Evolutionary conservation across 345 rosid species (phyloP), one percentile per base, ranked within the genome.

Genomic region (Limnanthes douglasii): DNA sequence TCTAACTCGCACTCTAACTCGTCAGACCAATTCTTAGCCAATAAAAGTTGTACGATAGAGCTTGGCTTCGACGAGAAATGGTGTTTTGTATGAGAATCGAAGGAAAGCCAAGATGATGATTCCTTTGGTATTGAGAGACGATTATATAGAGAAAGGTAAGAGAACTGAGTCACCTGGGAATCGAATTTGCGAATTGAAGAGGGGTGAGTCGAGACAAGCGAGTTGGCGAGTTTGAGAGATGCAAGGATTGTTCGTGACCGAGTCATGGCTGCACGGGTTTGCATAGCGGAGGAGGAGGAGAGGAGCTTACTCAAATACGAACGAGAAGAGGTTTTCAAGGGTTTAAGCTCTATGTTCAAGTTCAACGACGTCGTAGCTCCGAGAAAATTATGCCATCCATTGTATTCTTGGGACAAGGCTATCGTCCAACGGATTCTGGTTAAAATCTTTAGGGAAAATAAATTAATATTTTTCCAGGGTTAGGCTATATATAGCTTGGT

Each of bases 1-100:
- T 50, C 60, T 36, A 78, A 63, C 45, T 54, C 59, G 51, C 48
- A 41, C 37, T 59, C 66, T 34, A 70, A 44, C 60, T 63, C 83
- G 12, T 43, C 30, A 2, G 79, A 70, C 85, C 88, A 78, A 35
- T 63, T 68, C 20, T 47, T 54, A 8, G 37, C 41, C 18, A 43
- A 26, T 2, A 82, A 5, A 13, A 73, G 66, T 15, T 75, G 68
- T 15, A 70, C 36, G 39, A 71, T 31, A 1, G 79, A 63, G 42
- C 49, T 50, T 34, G 82, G 49, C 21, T 49, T 43, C 3, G 85
- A 58, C 0, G 79, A 69, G 44, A 68, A 68, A 22, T 15, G 18
- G 2, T 53, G 48, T 33, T 15, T 38, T 19, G 36, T 18, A 42
- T 10, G 55, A 37, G 52, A 25, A 33, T 47, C 24, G 15, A 42